Evolutionary conservation across 2,329 filamentous ascomycete species (phyloP).

Genomic region (Clarireedia hainanense): DNA sequence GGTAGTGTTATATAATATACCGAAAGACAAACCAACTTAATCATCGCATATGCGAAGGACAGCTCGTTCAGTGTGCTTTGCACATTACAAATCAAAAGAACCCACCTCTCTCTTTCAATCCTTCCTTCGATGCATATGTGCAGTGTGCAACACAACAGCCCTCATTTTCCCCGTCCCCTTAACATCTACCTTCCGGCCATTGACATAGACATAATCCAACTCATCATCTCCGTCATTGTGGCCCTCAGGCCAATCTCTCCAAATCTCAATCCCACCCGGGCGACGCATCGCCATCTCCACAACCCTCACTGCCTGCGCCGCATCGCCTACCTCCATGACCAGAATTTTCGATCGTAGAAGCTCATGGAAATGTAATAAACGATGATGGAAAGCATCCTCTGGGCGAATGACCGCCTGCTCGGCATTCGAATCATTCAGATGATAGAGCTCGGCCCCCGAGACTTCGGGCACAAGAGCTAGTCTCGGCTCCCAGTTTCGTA

Average conservation of each 20-base stretch:
- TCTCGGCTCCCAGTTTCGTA: constrained; percentile 73
- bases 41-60: no score
- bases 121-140: no score
- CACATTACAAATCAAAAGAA: no score
- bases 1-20: no score
- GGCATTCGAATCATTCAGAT: neutral
- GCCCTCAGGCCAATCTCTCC: constrained; percentile 58
- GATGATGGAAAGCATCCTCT: constrained; percentile 53
- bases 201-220: neutral
- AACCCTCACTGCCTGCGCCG: constrained; percentile 59
- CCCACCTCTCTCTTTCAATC: no score
- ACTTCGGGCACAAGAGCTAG: constrained; percentile 61
- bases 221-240: neutral
- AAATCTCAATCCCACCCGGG: constrained; percentile 48
- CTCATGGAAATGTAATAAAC: constrained; percentile 45
- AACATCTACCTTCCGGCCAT: constrained; percentile 3
- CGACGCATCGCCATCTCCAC: constrained; percentile 36
- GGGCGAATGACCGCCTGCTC: neutral
- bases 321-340: constrained; percentile 65
- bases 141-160: constrained; percentile 3
- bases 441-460: neutral
- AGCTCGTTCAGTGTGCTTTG: no score
- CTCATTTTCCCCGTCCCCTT: constrained; percentile 19
- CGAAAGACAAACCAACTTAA: no score
- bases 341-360: constrained; percentile 45